Evolutionary conservation across 257 asterid species (phyloP).

Genomic region (Nicotiana knightiana): DNA sequence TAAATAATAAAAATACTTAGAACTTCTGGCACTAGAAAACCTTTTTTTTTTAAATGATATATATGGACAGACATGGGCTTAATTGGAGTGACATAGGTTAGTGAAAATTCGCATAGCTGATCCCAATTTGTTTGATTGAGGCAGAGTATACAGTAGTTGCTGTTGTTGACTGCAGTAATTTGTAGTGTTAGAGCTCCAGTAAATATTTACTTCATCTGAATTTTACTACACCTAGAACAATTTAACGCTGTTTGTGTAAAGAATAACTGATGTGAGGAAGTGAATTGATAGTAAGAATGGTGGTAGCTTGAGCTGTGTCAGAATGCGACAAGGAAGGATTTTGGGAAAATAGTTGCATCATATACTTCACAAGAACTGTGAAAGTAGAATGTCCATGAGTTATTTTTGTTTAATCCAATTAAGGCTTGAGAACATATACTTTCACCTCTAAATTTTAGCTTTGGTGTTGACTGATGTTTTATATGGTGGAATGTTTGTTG

Average conservation of each 20-base stretch:
- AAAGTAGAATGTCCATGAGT: neutral
- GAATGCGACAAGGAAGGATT: neutral
- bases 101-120: neutral
- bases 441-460: neutral
- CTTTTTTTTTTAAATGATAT: neutral
- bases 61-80: neutral
- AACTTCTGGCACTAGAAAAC: neutral
- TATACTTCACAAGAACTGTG: neutral
- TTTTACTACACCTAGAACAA: neutral
- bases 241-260: neutral
- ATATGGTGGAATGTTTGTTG: constrained; percentile 23
- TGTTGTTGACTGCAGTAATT: neutral
- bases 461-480: constrained; percentile 14
- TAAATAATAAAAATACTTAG: neutral
- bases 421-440: neutral
- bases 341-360: neutral
- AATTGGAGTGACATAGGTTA: neutral
- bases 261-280: neutral
- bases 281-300: neutral
- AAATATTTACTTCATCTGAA: neutral
- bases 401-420: neutral
- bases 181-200: neutral
- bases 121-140: neutral
- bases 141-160: too few species aligned
- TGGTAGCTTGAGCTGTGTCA: neutral